Evolutionary conservation across 768 basidiomycete species (phyloP), one percentile per base, ranked within the genome.

Genomic region (Podaxis sp.): DNA sequence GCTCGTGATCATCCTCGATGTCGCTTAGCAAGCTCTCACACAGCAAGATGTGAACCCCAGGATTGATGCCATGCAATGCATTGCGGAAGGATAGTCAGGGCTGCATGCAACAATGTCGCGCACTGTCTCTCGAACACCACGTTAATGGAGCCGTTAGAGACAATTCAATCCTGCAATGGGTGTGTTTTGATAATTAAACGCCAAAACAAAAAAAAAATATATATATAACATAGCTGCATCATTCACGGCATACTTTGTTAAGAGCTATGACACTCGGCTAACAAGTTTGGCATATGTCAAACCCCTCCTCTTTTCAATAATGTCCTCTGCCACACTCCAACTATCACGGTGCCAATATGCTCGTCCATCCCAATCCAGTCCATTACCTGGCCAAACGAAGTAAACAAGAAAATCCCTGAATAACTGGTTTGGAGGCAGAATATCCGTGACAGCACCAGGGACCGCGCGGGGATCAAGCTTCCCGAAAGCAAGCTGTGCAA

Each of bases 321-420:
- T 46, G 13, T 60, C 59, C 42, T 60, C 59, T n/a, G 59, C 59
- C 28, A 53, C 38, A 6, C 27, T 53, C 59, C 59, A 60, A 46
- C 51, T 54, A 35, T 60, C 59, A 1, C 59, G 27, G 16, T 60
- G 59, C 16, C 42, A 23, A 23, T 13, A 5, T n/a, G 18, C 51
- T 21, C 40, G 44, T 36, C 59, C 50, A 32, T 60, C 59, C 59
- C 59, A 60, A 36, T 60, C 59, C 18, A 46, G n/a, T 44, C 21
- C 51, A 25, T 52, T 53, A 32, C 23, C 32, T 16, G 51, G 51
- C 51, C 27, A 53, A 9, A 35, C 18, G 35, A 52, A 60, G 23
- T 53, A 60, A 16, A 60, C 51, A 6, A 60, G 38, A 10, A 53
- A 21, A 14, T 60, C 51, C 38, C 42, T 18, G 23, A 44, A 60